These are phyloP conservation scores for Retiboletus flavoniger DNA, from an alignment of 1,284 basidiomycete genomes.

Conservation along the genomic window DNA sequence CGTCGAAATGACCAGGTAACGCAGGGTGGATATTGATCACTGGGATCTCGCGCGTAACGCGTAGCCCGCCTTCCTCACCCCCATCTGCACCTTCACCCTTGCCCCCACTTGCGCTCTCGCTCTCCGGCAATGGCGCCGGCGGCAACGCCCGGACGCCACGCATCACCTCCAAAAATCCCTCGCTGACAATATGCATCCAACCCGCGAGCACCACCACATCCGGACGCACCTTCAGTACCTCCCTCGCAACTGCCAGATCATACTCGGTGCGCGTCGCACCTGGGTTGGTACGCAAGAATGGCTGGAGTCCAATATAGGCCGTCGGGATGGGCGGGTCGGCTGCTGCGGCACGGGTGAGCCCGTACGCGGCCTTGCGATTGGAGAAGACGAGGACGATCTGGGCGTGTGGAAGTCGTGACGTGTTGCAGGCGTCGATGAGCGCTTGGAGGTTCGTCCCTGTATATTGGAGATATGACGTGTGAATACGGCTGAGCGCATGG, in stretches of 20 bases:
- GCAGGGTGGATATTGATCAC: constrained; percentile 98
- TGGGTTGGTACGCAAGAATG: constrained; percentile 76
- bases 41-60: constrained; percentile 54
- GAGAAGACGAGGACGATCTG: constrained; percentile 85
- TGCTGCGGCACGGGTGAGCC: constrained; percentile 75
- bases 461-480: constrained; percentile 8
- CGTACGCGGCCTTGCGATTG: constrained; percentile 90
- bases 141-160: constrained; percentile 35
- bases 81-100: constrained; percentile 30
- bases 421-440: constrained; percentile 82
- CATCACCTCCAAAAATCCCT: constrained; percentile 54
- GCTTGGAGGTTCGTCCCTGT: constrained; percentile 95
- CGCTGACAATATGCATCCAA: constrained; percentile 93
- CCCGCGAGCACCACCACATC: constrained; percentile 93
- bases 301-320: constrained; percentile 80
- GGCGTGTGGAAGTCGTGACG: constrained; percentile 64
- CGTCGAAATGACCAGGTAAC: constrained; percentile 92
- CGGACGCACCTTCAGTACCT: constrained; percentile 65
- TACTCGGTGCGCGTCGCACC: constrained; percentile 82
- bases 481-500: not conserved
- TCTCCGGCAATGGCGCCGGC: not conserved
- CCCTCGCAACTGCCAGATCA: constrained; percentile 78
- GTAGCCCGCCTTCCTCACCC: constrained; percentile 24
- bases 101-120: not conserved
- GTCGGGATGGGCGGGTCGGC: constrained; percentile 80